Conservation (phyloP, 2,329 filamentous ascomycete species). For the Epichloe sp. region DNA sequence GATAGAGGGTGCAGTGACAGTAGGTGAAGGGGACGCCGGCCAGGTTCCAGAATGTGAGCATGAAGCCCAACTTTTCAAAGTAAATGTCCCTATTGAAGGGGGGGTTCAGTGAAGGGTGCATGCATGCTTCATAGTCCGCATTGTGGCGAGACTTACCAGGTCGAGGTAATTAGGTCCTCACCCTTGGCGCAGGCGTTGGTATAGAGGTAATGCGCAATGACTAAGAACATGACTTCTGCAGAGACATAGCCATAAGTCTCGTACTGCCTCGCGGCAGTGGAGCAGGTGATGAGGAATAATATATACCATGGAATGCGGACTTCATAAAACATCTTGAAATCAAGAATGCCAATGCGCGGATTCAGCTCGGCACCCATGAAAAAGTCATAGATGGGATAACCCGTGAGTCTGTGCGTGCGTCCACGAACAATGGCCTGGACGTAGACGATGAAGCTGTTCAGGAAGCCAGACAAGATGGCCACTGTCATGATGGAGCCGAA, state of each 20-base stretch:
- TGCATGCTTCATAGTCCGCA: too few species aligned
- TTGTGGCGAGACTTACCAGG: slow-evolving; percentile 33
- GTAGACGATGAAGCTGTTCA: slow-evolving; percentile 75
- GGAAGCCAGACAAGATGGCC: slow-evolving; percentile 82
- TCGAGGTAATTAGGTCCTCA: slow-evolving; percentile 79
- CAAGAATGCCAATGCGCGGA: slow-evolving; percentile 61
- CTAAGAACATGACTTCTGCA: slow-evolving; percentile 66
- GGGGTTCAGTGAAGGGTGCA: too few species aligned
- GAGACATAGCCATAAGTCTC: slow-evolving; percentile 77
- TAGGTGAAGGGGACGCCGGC: slow-evolving; percentile 83
- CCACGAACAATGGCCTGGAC: slow-evolving; percentile 70
- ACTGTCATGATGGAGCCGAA: slow-evolving; percentile 90
- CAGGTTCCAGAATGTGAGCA: slow-evolving; percentile 96
- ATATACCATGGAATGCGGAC: slow-evolving; percentile 79
- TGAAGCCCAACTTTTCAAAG: slow-evolving; percentile 94
- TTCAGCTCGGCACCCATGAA: slow-evolving; percentile 86
- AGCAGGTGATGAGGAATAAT: slow-evolving; percentile 69
- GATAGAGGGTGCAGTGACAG: slow-evolving; percentile 85
- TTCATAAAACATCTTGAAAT: slow-evolving; percentile 95
- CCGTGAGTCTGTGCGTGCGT: slow-evolving; percentile 57
- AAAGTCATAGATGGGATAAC: slow-evolving; percentile 69
- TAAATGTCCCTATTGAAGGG: slow-evolving; percentile 56
- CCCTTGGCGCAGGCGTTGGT: slow-evolving; percentile 87
- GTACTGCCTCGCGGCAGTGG: slow-evolving; percentile 65
- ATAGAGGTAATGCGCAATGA: slow-evolving; percentile 85